Base-by-base conservation (phyloP, 257 asterid genomes). In the Solanum medicagineum region DNA sequence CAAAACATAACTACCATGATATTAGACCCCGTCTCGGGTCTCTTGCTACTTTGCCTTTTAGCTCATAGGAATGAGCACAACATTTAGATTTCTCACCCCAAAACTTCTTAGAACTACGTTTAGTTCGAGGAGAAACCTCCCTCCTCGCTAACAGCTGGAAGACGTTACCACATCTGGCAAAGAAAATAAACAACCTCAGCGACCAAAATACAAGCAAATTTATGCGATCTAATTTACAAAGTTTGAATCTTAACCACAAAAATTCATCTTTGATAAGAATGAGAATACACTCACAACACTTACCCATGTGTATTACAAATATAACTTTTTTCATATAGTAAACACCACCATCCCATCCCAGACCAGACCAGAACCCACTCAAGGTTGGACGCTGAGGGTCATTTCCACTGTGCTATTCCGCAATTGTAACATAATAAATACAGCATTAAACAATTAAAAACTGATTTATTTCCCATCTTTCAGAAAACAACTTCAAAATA, bases 21-120 rank as follows among this genome's bases (percentile, higher is more conserved):
- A 92, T 94, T 71, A 96, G 97, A 85, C 92, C 97, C 87, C 89
- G 95, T 88, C 92, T 92, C 11, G 95, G 94, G 89, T 96, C 99
- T 84, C 85, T 93, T 22, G 91, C 93, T 69, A 91, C 85, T 88
- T 90, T 94, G 83, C 89, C 74, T 88, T 89, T 92, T n/a, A 70
- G 17, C 86, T 91, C 89, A 57, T 71, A 77, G 10, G 96, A 91
- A 86, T 89, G 92, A 84, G 55, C 88, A 79, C 83, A 85, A 77
- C 83, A 81, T 75, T 68, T 90, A 53, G 98, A 90, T 57, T 89
- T 85, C 89, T 94, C 92, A 57, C 92, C 93, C 98, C 95, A 91
- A 83, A 91, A 91, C 91, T 88, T 93, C 84, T 88, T 95, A 42
- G 97, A 93, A 85, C 91, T 83, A 88, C 91, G 93, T 89, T 90